phyloP scores from a whole-genome alignment of 495 filamentous ascomycete species.

The Pseudevernia furfuracea region DNA sequence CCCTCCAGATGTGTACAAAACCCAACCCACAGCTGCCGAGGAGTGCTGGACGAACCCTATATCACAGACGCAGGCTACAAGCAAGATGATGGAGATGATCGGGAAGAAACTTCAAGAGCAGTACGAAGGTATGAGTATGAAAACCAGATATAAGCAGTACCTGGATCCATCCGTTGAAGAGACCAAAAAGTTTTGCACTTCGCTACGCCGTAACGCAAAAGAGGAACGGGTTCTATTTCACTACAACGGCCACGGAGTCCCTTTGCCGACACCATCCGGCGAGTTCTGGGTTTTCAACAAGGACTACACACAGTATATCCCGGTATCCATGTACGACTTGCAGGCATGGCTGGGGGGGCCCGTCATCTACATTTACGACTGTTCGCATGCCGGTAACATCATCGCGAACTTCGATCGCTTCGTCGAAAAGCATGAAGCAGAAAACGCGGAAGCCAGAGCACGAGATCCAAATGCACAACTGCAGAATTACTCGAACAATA shows the following conservation, averaged over 20 bases:
- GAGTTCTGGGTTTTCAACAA: constrained; percentile 99
- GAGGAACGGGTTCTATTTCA: constrained; percentile 93
- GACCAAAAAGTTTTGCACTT: constrained; percentile 89
- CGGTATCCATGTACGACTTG: constrained; percentile 89
- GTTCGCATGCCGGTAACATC: constrained; percentile 91
- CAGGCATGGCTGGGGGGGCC: constrained; percentile 94
- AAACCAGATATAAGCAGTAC: constrained; percentile 94
- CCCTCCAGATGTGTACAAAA: constrained; percentile 91
- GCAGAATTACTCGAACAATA: constrained; percentile 66
- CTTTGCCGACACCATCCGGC: constrained; percentile 86
- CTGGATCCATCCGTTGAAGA: constrained; percentile 94
- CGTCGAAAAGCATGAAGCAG: constrained; percentile 84
- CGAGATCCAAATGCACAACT: constrained; percentile 66
- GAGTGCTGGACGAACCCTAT: constrained; percentile 96
- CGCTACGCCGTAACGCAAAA: constrained; percentile 81
- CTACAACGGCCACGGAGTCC: constrained; percentile 98
- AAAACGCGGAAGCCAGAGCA: constrained; percentile 63
- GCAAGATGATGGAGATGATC: constrained; percentile 83
- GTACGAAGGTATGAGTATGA: constrained; percentile 88
- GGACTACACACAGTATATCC: constrained; percentile 98
- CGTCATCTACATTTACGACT: constrained; percentile 95
- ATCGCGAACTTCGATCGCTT: constrained; percentile 90
- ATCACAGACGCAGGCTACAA: constrained; percentile 60
- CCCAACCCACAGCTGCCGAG: constrained; percentile 80
- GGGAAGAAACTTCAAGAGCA: constrained; percentile 91